These are phyloP conservation scores for Chlamydomonas sphaeroides DNA, from an alignment of 139 green algal genomes.

Conservation along the genomic window DNA sequence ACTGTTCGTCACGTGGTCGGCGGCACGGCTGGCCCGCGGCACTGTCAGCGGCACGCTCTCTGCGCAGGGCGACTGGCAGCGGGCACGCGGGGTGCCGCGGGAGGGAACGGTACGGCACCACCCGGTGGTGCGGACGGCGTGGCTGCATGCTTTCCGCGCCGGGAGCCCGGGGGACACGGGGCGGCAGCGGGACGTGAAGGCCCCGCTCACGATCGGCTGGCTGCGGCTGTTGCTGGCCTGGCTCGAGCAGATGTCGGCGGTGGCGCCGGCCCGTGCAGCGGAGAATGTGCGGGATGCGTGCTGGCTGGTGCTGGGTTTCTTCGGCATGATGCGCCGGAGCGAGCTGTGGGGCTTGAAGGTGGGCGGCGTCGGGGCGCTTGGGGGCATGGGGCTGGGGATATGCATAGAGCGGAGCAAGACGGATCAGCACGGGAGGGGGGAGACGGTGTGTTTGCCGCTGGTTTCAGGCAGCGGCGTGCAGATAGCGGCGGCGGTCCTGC, in stretches of 20 bases:
- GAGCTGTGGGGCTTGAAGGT: not conserved
- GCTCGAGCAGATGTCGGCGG: not conserved
- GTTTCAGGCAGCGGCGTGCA: not conserved
- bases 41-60: not conserved
- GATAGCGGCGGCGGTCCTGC: not conserved
- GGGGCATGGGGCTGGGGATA: not conserved
- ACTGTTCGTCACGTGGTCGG: not conserved
- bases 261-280: not conserved
- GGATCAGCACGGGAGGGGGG: not conserved
- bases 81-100: not conserved
- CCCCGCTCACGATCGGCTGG: not conserved
- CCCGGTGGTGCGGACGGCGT: not conserved
- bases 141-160: not conserved
- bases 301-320: slow-evolving; percentile 10
- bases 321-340: slow-evolving; percentile 1
- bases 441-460: not conserved
- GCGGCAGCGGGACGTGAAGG: not conserved
- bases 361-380: not conserved
- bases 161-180: no score
- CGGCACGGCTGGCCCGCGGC: not conserved
- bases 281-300: not conserved
- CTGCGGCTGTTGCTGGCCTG: not conserved
- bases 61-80: slow-evolving; percentile 1
- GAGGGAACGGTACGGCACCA: not conserved
- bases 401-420: not conserved